A percentile compares a stretch with the other conserved stretches of the same genome.
Conservation (phyloP, 441 rosid species). For the Brassica hybrid region DNA sequence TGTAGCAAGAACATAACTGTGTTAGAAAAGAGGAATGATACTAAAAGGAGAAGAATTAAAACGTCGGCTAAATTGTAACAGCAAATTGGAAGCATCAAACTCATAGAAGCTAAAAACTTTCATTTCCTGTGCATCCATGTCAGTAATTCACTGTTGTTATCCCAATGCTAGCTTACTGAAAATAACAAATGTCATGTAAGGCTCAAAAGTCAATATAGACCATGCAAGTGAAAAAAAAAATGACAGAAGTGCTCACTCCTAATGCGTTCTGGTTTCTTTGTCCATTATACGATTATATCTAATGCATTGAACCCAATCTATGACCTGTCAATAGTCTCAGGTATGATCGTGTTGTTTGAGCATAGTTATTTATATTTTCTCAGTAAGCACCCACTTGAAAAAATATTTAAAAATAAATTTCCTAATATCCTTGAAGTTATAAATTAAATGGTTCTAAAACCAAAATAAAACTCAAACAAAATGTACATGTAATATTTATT, state of each 20-base stretch:
- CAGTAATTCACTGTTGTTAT: neutral
- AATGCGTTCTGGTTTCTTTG: neutral
- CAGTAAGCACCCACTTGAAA: too few species aligned
- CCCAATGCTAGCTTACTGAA: neutral
- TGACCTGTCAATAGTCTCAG: neutral
- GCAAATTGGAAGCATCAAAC: too few species aligned
- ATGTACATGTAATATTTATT: too few species aligned
- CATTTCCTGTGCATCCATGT: neutral
- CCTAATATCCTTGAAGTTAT: too few species aligned
- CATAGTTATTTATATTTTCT: too few species aligned
- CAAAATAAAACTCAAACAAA: too few species aligned
- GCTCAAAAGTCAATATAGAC: neutral
- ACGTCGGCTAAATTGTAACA: too few species aligned
- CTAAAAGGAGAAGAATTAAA: neutral
- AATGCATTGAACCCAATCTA: neutral
- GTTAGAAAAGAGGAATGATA: neutral
- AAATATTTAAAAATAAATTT: too few species aligned
- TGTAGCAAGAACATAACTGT: neutral
- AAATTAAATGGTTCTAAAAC: too few species aligned
- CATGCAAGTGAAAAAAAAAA: neutral
- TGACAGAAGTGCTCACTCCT: neutral
- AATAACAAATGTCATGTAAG: neutral
- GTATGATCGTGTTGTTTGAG: neutral
- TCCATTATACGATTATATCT: neutral
- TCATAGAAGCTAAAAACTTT: neutral